Conservation (phyloP, 768 basidiomycete genomes). For the Mycena indigotica region DNA sequence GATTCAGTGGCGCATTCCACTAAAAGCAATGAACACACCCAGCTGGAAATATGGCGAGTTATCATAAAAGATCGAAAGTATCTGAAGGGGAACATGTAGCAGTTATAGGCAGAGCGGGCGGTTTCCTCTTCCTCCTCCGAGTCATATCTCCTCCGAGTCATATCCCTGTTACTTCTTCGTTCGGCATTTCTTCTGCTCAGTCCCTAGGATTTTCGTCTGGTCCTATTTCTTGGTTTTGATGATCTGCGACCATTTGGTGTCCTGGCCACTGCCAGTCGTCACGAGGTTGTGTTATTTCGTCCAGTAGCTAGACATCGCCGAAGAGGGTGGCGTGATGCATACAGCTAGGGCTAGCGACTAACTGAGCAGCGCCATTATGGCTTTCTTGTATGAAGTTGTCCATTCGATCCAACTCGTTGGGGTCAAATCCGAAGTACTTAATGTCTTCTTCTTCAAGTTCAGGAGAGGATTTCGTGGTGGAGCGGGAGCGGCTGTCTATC, state of each 20-base stretch:
- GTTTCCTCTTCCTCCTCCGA: constrained; percentile 60
- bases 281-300: constrained; percentile 45
- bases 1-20: constrained; percentile 4
- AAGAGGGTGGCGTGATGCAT: constrained; percentile 66
- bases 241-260: constrained; percentile 54
- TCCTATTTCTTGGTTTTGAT: constrained; percentile 88
- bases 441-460: constrained; percentile 44
- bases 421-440: constrained; percentile 55
- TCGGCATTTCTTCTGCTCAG: constrained; percentile 62
- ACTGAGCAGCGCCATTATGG: constrained; percentile 42
- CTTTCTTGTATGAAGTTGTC: constrained; percentile 55
- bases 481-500: constrained; percentile 65
- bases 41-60: constrained; percentile 39
- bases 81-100: constrained; percentile 54
- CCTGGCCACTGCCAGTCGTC: neutral
- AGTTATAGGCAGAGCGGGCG: constrained; percentile 74
- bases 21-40: constrained; percentile 45
- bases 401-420: constrained; percentile 52
- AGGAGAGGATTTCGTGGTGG: constrained; percentile 36
- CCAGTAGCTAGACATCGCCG: constrained; percentile 54
- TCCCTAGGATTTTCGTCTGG: constrained; percentile 82
- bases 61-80: too few relatives aligned
- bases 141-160: too few relatives aligned
- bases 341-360: constrained; percentile 48
- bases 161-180: constrained; percentile 60